Conservation (phyloP, 169 alveolate species). For the Hepatocystis sp. region DNA sequence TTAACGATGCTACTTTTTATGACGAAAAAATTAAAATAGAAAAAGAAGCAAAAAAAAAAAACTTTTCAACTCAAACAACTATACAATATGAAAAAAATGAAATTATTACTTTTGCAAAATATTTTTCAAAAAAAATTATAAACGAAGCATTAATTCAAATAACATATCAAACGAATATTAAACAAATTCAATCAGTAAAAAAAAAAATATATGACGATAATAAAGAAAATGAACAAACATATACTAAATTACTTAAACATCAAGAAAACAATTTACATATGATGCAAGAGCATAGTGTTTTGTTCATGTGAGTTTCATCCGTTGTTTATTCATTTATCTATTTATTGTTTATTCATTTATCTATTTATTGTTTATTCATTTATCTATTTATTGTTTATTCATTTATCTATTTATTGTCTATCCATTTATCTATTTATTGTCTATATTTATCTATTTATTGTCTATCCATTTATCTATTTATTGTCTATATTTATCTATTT, state of each 20-base stretch:
- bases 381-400: too few species aligned
- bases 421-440: too few species aligned
- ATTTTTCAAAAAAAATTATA: conserved; percentile 29
- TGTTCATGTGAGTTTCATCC: conserved; percentile 9
- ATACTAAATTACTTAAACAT: neutral
- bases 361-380: too few species aligned
- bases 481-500: too few species aligned
- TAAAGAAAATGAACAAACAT: conserved; percentile 9
- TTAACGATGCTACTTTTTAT: conserved; percentile 13
- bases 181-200: conserved; percentile 13
- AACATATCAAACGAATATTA: conserved; percentile 33
- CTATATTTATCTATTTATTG: too few species aligned
- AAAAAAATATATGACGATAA: conserved; percentile 2
- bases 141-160: conserved; percentile 50
- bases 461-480: too few species aligned
- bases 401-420: too few species aligned
- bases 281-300: neutral
- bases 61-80: conserved; percentile 18
- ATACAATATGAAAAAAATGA: conserved; percentile 24
- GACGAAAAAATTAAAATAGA: conserved; percentile 19
- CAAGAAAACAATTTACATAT: conserved; percentile 21
- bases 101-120: conserved; percentile 3
- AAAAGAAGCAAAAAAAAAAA: conserved; percentile 14
- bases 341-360: too few species aligned
- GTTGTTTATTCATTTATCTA: too few species aligned